These are phyloP conservation scores for Pseudomassariella vexata DNA, from an alignment of 2,329 filamentous ascomycete genomes.

Conservation along the genomic window DNA sequence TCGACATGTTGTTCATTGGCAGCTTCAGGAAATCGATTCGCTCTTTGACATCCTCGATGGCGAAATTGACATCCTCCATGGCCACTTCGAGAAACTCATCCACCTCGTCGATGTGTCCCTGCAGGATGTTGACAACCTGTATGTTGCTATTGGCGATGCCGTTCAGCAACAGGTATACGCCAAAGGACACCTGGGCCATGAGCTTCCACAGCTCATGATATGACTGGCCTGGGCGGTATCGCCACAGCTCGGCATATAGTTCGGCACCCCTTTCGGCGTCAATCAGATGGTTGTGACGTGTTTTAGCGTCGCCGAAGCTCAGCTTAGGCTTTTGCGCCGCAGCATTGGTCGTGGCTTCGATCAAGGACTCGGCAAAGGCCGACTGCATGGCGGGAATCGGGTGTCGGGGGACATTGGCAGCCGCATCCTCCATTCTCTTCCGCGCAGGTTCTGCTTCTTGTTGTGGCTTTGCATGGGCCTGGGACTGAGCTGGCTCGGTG, in stretches of 20 bases:
- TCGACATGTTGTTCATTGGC: constrained; percentile 73
- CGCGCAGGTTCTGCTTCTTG: constrained; percentile 16
- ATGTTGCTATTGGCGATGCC: constrained; percentile 82
- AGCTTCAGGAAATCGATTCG: constrained; percentile 75
- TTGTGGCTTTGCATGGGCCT: constrained; percentile 11
- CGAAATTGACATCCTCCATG: constrained; percentile 76
- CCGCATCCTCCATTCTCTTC: constrained; percentile 22
- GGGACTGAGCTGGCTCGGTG: constrained; percentile 11
- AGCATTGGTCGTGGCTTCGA: constrained; percentile 57
- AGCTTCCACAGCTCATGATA: constrained; percentile 89
- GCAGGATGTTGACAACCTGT: constrained; percentile 83
- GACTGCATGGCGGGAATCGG: constrained; percentile 72
- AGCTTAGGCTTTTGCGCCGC: constrained; percentile 44
- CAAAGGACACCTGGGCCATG: constrained; percentile 87
- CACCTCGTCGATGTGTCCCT: constrained; percentile 88
- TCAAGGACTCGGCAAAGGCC: constrained; percentile 76
- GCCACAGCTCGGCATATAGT: constrained; percentile 70
- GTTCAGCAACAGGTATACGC: constrained; percentile 80
- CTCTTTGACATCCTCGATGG: constrained; percentile 71
- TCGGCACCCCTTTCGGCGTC: constrained; percentile 63
- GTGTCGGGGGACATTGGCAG: constrained; percentile 44
- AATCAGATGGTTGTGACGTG: constrained; percentile 61
- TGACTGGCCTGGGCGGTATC: constrained; percentile 66
- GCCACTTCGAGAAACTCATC: constrained; percentile 85
- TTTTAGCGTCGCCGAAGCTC: constrained; percentile 49